Percentiles rank a stretch among this genome's conserved stretches.
These are phyloP conservation scores for Phyllostachys edulis DNA, from an alignment of 176 grass and related monocot genomes.

Conservation along the genomic window DNA sequence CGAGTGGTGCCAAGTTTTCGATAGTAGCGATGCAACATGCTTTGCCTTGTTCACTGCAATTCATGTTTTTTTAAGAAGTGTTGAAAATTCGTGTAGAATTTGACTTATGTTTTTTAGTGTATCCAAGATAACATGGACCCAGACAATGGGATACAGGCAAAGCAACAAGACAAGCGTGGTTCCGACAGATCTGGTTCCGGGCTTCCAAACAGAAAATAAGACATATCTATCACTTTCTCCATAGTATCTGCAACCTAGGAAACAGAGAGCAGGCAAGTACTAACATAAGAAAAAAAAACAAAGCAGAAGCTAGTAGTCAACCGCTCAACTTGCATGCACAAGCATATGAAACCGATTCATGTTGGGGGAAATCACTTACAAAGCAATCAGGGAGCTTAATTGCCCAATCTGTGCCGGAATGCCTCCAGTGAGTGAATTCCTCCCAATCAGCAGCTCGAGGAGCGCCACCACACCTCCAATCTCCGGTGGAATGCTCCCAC, in stretches of 20 bases:
- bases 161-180: constrained; percentile 27
- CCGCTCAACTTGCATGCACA: not conserved
- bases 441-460: constrained; percentile 46
- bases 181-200: not conserved
- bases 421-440: constrained; percentile 59
- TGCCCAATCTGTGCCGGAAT: constrained; percentile 68
- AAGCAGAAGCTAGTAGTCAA: constrained; percentile 21
- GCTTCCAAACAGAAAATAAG: constrained; percentile 34
- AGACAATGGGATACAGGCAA: constrained; percentile 25
- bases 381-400: constrained; percentile 47
- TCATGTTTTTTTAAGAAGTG: not conserved
- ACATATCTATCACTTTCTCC: constrained; percentile 38
- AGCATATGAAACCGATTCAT: not conserved
- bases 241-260: constrained; percentile 21
- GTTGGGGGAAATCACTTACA: constrained; percentile 45
- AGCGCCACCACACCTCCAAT: constrained; percentile 45
- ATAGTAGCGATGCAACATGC: not conserved
- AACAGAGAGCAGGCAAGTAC: constrained; percentile 22
- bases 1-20: not conserved
- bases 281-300: constrained; percentile 29
- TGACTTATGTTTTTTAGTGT: constrained; percentile 26
- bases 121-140: constrained; percentile 20
- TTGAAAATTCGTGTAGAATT: not conserved
- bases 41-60: constrained; percentile 5
- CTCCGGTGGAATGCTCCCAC: constrained; percentile 50